phyloP scores from a whole-genome alignment of 441 rosid species.

The Hypseocharis bilobata region DNA sequence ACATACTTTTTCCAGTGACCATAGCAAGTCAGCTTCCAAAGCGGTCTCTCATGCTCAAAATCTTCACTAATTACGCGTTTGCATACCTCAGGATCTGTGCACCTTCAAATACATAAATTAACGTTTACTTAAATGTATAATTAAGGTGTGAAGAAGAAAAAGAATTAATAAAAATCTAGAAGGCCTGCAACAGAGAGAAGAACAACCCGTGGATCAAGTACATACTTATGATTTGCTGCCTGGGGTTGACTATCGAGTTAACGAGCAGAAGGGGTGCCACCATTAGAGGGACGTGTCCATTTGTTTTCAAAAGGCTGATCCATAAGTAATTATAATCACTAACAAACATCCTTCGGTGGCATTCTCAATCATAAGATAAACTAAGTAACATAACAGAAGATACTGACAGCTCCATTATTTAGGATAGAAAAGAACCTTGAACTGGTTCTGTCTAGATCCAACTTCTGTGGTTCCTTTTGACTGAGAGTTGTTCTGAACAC shows the following conservation, averaged over 20 bases:
- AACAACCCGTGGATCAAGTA: constrained; percentile 4
- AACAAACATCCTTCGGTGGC: background rate
- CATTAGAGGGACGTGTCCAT: constrained; percentile 52
- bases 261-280: constrained; percentile 32
- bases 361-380: background rate
- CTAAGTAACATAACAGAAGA: background rate
- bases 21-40: constrained; percentile 92
- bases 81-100: constrained; percentile 79
- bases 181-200: background rate
- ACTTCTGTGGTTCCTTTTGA: constrained; percentile 27
- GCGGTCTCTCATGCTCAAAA: constrained; percentile 69
- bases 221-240: constrained; percentile 55
- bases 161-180: constrained; percentile 5
- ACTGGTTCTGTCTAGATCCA: constrained; percentile 40
- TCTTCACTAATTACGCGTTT: constrained; percentile 56
- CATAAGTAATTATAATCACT: constrained; percentile 16
- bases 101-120: constrained; percentile 31
- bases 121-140: constrained; percentile 14
- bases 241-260: constrained; percentile 48
- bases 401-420: background rate
- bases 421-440: constrained; percentile 42
- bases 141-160: constrained; percentile 11
- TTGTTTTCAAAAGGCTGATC: constrained; percentile 67
- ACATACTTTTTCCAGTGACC: constrained; percentile 67
- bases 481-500: constrained; percentile 42